Conservation (phyloP, 1,284 basidiomycete species). For the Coriolopsis trogii region DNA sequence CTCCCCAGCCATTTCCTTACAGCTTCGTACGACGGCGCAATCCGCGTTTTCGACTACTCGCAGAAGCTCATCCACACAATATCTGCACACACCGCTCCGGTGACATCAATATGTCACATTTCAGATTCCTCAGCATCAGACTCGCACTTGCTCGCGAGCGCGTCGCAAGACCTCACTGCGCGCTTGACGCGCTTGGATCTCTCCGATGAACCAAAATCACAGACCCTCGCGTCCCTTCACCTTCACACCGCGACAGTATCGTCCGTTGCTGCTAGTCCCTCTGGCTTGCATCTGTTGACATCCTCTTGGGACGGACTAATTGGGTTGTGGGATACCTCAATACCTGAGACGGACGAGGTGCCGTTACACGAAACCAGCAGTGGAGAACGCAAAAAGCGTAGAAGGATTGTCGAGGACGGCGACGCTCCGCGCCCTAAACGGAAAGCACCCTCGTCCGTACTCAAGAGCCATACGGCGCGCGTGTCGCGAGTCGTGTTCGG, state of each 20-base stretch:
- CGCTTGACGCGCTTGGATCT: constrained; percentile 60
- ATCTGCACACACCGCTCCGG: constrained; percentile 62
- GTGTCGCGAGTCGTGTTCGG: constrained; percentile 68
- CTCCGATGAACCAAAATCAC: constrained; percentile 35
- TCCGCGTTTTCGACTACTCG: constrained; percentile 76
- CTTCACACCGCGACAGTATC: constrained; percentile 79
- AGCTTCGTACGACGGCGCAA: constrained; percentile 78
- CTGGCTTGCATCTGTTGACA: constrained; percentile 67
- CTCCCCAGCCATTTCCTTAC: constrained; percentile 72
- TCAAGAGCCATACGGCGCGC: constrained; percentile 75
- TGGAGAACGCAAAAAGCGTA: constrained; percentile 58
- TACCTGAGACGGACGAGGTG: constrained; percentile 67
- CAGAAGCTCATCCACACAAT: constrained; percentile 57
- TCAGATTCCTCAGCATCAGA: constrained; percentile 39
- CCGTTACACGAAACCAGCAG: constrained; percentile 29
- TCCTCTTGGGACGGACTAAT: constrained; percentile 82
- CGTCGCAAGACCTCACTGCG: constrained; percentile 83
- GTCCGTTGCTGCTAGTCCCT: constrained; percentile 56
- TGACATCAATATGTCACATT: constrained; percentile 74
- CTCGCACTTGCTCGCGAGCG: constrained; percentile 68
- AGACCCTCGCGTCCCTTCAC: constrained; percentile 63
- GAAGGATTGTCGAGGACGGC: constrained; percentile 42
- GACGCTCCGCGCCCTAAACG: constrained; percentile 40
- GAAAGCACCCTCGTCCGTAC: constrained; percentile 67
- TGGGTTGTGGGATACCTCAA: constrained; percentile 74